Base-by-base conservation (phyloP, 2,329 filamentous ascomycete genomes). In the Penicillium brasilianum region DNA sequence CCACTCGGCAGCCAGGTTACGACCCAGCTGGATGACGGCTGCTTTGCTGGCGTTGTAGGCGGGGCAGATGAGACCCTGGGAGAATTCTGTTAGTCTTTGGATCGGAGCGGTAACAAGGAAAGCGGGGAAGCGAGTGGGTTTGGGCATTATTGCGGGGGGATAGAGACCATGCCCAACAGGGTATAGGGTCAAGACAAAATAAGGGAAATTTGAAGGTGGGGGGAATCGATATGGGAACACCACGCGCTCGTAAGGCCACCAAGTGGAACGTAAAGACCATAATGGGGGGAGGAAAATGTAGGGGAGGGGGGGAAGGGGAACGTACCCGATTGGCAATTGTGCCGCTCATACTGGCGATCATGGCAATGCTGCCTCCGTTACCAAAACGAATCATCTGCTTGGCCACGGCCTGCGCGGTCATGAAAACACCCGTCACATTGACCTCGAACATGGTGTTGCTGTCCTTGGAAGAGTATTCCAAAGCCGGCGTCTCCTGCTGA, bases 401-500 rank as follows among this genome's bases (percentile, higher is more conserved):
- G 18, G 86, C 86, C 13, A 83, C 84, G n/a, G 85, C 86, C 74
- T 87, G 85, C 7, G 85, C 80, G 8, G 85, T 86, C 85, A 88
- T 87, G 72, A 88, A 85, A 6, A 85, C 84, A 10, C 86, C 86
- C 0, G 85, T 87, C 53, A 87, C 80, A 67, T 87, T 87, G 65
- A 87, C 78, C 66, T 86, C 84, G 63, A 88, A 84, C 85, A 88
- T 88, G 59, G 78, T 82, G 67, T 87, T 87, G 57, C 84, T 81
- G 67, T 88, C 85, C 71, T 86, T 83, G 55, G 83, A 80, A 1
- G 82, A 81, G 74, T 96, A 96, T 52, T 96, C 92, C 57, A 97
- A 81, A 1, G 93, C 92, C 0, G 91, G 79, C 0, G 88, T 92
- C 78, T 96, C 92, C 77, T 96, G 90, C 78, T 96, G 91, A 43